phyloP scores from a whole-genome alignment of 257 asterid species.

The Galeopsis tetrahit region DNA sequence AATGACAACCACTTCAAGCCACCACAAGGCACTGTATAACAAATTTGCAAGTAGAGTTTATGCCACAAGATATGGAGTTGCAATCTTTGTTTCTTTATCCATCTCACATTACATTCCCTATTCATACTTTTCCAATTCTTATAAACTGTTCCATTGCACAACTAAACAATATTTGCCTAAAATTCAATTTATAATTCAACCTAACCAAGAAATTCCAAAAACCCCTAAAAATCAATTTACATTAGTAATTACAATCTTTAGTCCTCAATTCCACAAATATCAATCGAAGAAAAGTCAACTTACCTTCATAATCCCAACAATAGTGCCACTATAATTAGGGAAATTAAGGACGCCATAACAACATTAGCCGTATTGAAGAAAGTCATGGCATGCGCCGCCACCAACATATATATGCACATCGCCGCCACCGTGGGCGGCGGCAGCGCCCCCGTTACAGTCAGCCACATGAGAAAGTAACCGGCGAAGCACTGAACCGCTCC shows the following conservation, averaged over 20 bases:
- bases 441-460: slow-evolving; percentile 47
- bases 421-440: slow-evolving; percentile 44
- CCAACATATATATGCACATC: slow-evolving; percentile 55
- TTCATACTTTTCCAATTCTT: not conserved
- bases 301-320: slow-evolving; percentile 75
- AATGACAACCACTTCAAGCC: too few species aligned
- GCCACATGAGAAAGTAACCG: slow-evolving; percentile 80
- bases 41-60: not conserved
- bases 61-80: not conserved
- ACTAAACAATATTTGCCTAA: slow-evolving; percentile 2
- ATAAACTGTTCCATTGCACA: not conserved
- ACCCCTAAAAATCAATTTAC: not conserved
- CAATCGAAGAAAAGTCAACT: not conserved
- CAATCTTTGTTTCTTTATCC: not conserved
- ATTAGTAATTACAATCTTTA: not conserved
- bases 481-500: slow-evolving; percentile 83
- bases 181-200: not conserved
- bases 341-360: slow-evolving; percentile 62
- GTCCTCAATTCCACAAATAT: not conserved
- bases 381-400: slow-evolving; percentile 67
- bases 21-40: too few species aligned
- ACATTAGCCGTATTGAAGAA: slow-evolving; percentile 64
- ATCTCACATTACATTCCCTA: not conserved
- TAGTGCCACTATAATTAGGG: slow-evolving; percentile 56
- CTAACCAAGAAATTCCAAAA: not conserved